A percentile compares a stretch with the other conserved stretches of the same genome.
These are phyloP conservation scores for Neonectria punicea DNA, from an alignment of 2,329 filamentous ascomycete species.

Conservation along the genomic window DNA sequence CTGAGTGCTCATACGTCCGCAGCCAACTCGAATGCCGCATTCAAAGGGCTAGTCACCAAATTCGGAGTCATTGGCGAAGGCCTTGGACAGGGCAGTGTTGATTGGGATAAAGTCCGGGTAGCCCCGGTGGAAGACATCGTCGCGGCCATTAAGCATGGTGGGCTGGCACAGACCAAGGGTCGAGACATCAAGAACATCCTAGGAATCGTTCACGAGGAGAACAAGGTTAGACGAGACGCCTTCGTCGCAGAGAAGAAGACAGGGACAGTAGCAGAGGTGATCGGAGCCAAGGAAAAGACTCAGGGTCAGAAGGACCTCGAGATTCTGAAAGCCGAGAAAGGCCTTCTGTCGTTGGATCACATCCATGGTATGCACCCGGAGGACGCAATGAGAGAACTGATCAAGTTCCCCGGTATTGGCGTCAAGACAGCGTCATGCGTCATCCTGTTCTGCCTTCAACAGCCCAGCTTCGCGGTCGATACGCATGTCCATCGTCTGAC, in stretches of 20 bases:
- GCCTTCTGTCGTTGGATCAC: conserved; percentile 40
- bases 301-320: conserved; percentile 43
- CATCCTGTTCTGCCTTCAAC: conserved; percentile 42
- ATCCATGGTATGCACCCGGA: conserved; percentile 43
- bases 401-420: conserved; percentile 42
- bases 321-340: conserved; percentile 41
- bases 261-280: conserved; percentile 25
- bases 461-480: conserved; percentile 44
- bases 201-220: conserved; percentile 41
- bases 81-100: conserved; percentile 41
- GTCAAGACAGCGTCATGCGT: conserved; percentile 45
- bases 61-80: conserved; percentile 39
- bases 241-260: conserved; percentile 39
- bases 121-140: conserved; percentile 60
- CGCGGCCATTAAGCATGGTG: conserved; percentile 68
- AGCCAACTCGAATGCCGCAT: conserved; percentile 42
- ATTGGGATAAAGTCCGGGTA: conserved; percentile 41
- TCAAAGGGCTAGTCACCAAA: conserved; percentile 38
- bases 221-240: conserved; percentile 35
- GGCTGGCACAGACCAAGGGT: conserved; percentile 41
- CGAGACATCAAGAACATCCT: conserved; percentile 42
- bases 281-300: conserved; percentile 36
- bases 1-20: conserved; percentile 42
- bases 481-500: conserved; percentile 42
- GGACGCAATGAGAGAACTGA: conserved; percentile 42